Percentiles rank a stretch among this genome's conserved stretches.
phyloP scores from a whole-genome alignment of 306 rosid species.

The Cucurbita ficifolia region DNA sequence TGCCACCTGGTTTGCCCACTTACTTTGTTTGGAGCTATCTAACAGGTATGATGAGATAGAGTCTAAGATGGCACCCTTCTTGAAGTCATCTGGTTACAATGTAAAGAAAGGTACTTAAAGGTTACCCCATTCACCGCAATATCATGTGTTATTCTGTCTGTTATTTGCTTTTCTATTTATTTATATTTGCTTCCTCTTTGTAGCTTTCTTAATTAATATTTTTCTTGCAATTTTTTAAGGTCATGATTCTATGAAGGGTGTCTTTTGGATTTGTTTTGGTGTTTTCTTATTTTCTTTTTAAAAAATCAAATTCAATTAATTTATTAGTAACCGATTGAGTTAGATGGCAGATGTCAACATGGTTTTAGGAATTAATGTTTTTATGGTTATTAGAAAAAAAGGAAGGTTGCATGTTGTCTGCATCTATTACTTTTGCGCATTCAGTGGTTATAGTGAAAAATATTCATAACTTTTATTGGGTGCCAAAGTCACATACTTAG shows the following conservation, averaged over 20 bases:
- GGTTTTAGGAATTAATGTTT: not conserved
- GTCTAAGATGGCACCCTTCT: constrained; percentile 78
- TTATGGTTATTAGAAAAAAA: not conserved
- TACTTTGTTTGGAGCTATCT: not conserved
- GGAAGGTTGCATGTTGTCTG: not conserved
- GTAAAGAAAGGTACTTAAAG: constrained; percentile 67
- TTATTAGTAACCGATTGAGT: not conserved
- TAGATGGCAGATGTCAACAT: not conserved
- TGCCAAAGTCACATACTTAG: not conserved
- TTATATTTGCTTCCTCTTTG: not conserved
- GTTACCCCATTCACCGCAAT: constrained; percentile 1
- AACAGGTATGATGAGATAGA: constrained; percentile 92
- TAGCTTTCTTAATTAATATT: not conserved
- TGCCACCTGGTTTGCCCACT: not conserved
- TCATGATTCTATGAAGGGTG: not conserved
- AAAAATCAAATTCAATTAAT: not conserved
- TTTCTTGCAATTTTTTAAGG: not conserved
- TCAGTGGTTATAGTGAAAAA: not conserved
- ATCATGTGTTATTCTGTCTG: not conserved
- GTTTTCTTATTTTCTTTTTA: not conserved
- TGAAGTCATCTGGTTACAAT: constrained; percentile 76
- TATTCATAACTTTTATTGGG: not conserved
- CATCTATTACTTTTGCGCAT: not conserved
- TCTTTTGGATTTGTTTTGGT: not conserved
- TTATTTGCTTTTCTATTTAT: not conserved